These are phyloP conservation scores for Mortierella sp. DNA, from an alignment of 371 early-diverging fungal species.

Conservation along the genomic window DNA sequence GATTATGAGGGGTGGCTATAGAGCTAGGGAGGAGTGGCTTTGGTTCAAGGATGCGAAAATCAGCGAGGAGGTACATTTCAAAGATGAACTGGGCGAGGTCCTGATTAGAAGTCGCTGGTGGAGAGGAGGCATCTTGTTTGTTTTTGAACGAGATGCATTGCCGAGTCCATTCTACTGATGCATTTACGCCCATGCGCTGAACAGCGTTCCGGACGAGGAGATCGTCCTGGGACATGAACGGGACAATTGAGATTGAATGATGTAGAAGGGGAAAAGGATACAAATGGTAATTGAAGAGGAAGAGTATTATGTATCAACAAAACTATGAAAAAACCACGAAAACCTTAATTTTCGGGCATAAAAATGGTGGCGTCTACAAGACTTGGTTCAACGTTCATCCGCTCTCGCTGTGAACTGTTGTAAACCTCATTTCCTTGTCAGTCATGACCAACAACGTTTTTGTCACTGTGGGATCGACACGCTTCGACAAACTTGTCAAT, in stretches of 20 bases:
- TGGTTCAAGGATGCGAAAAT: constrained; percentile 40
- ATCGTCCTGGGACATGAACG: constrained; percentile 38
- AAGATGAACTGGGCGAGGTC: constrained; percentile 30
- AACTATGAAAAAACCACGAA: not conserved
- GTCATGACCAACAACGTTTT: constrained; percentile 60
- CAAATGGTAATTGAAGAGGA: constrained; percentile 1
- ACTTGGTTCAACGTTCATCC: not conserved
- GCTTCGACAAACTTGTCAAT: constrained; percentile 82
- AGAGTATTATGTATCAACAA: not conserved
- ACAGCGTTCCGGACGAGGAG: constrained; percentile 50
- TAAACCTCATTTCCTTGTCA: not conserved
- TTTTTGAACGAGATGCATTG: constrained; percentile 41
- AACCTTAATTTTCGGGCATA: not conserved
- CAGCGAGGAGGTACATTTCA: constrained; percentile 53
- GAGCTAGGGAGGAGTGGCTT: constrained; percentile 34
- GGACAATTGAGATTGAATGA: not conserved
- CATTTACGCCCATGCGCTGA: constrained; percentile 44
- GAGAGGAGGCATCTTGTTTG: constrained; percentile 12
- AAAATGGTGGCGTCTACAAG: not conserved
- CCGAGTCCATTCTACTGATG: constrained; percentile 50
- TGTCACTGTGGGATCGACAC: constrained; percentile 93
- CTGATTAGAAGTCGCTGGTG: constrained; percentile 2
- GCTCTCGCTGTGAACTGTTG: not conserved
- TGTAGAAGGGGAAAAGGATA: not conserved
- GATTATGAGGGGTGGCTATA: constrained; percentile 38